phyloP scores from a whole-genome alignment of 495 filamentous ascomycete genomes.

The Xylaria acuta region DNA sequence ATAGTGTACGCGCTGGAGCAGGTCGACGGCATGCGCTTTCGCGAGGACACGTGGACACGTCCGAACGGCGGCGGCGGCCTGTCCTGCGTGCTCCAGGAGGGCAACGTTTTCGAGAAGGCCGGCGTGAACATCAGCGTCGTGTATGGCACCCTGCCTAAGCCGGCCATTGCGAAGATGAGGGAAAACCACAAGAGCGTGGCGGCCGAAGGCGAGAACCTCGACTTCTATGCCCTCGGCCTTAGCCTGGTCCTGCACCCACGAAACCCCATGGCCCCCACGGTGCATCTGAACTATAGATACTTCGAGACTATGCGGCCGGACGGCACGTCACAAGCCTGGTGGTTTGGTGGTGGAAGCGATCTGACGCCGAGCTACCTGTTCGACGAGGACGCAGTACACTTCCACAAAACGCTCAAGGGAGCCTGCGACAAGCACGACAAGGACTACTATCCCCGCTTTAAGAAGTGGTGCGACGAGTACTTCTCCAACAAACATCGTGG shows the following conservation, averaged over 20 bases:
- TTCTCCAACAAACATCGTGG: constrained; percentile 90
- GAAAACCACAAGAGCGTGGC: constrained; percentile 92
- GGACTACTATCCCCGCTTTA: constrained; percentile 92
- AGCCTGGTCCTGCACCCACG: constrained; percentile 90
- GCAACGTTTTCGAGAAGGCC: constrained; percentile 97
- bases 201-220: constrained; percentile 68
- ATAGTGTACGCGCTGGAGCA: constrained; percentile 82
- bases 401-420: constrained; percentile 91
- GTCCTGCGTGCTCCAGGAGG: constrained; percentile 93
- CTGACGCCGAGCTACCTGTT: constrained; percentile 94
- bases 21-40: constrained; percentile 83
- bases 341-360: constrained; percentile 97
- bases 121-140: constrained; percentile 95
- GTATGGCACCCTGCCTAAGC: constrained; percentile 86
- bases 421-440: constrained; percentile 94
- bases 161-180: constrained; percentile 92
- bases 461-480: constrained; percentile 98
- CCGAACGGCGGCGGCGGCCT: constrained; percentile 82
- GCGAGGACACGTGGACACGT: constrained; percentile 83
- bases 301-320: constrained; percentile 89
- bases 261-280: constrained; percentile 96
- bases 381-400: constrained; percentile 95
- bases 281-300: constrained; percentile 98
- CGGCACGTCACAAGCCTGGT: constrained; percentile 83
- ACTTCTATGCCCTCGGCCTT: constrained; percentile 93